Percentiles rank a stretch among this genome's conserved stretches.
phyloP scores from a whole-genome alignment of 192 early-diverging fungal species.

The Podochytrium sp. region DNA sequence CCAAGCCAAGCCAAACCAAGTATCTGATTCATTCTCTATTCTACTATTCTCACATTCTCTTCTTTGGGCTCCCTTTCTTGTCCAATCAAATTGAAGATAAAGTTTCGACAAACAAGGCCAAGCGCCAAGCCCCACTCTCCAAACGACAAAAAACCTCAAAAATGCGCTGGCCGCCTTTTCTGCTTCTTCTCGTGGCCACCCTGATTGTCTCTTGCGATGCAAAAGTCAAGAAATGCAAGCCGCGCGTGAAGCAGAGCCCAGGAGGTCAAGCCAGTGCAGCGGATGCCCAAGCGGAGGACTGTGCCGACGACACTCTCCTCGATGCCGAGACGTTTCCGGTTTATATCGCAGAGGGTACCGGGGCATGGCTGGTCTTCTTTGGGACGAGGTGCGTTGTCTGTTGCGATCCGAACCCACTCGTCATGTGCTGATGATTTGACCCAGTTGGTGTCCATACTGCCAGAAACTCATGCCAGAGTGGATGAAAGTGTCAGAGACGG shows the following conservation, averaged over 20 bases:
- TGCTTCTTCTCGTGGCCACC: too few relatives aligned
- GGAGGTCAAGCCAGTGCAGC: not conserved
- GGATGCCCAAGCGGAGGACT: not conserved
- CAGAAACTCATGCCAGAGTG: constrained; percentile 18
- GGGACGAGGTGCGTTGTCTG: not conserved
- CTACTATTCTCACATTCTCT: too few relatives aligned
- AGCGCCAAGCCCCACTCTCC: too few relatives aligned
- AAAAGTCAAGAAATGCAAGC: constrained; percentile 26
- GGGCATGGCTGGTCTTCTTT: constrained; percentile 23
- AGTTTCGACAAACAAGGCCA: too few relatives aligned
- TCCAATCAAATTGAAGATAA: too few relatives aligned
- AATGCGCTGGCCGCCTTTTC: too few relatives aligned
- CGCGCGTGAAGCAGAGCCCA: constrained; percentile 6
- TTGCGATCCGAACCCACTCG: not conserved
- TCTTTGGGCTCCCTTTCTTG: too few relatives aligned
- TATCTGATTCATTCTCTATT: too few relatives aligned
- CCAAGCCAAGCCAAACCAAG: too few relatives aligned
- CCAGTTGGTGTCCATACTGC: constrained; percentile 19
- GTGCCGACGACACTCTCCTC: constrained; percentile 9
- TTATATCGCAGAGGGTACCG: constrained; percentile 1
- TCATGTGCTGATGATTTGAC: too few relatives aligned
- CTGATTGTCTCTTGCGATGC: too few relatives aligned
- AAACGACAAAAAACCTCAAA: too few relatives aligned
- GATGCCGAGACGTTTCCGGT: not conserved
- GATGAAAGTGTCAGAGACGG: not conserved